A percentile compares a stretch with the other conserved stretches of the same genome.
Evolutionary conservation across 2,329 filamentous ascomycete genomes (phyloP).

Genomic region (Teratosphaeria viscida): DNA sequence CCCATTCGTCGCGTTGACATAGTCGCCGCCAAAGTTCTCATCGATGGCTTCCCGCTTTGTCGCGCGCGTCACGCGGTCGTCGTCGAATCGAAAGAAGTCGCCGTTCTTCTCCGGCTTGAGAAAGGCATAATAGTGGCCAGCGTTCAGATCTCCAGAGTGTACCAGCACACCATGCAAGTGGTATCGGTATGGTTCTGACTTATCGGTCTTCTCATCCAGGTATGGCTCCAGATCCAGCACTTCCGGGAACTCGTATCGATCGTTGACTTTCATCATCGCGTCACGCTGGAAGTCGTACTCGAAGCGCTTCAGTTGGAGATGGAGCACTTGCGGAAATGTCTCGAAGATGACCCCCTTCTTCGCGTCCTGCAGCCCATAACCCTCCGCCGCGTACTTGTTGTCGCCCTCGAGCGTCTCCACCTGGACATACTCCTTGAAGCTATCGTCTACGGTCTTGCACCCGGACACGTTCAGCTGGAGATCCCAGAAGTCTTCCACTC

Average conservation of each 20-base stretch:
- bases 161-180: conserved; percentile 91
- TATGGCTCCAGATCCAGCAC: conserved; percentile 77
- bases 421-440: conserved; percentile 91
- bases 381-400: conserved; percentile 93
- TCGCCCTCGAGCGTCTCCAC: conserved; percentile 96
- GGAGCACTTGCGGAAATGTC: conserved; percentile 84
- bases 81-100: conserved; percentile 93
- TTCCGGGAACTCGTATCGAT: conserved; percentile 82
- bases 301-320: conserved; percentile 92
- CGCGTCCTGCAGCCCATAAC: conserved; percentile 87
- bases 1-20: conserved; percentile 46
- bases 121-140: conserved; percentile 97
- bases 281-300: conserved; percentile 95
- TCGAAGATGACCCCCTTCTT: conserved; percentile 98
- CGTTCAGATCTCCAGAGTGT: conserved; percentile 92
- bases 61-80: conserved; percentile 91
- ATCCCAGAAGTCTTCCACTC: conserved; percentile 97
- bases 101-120: conserved; percentile 88
- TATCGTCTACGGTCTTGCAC: conserved; percentile 85
- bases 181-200: conserved; percentile 81
- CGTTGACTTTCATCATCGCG: conserved; percentile 98
- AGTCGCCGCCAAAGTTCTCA: conserved; percentile 93
- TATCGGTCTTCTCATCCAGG: conserved; percentile 74
- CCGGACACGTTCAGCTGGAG: conserved; percentile 94
- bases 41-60: conserved; percentile 86